Evolutionary conservation across 805 yeast genomes (phyloP).

Genomic region (Yarrowia hollandica): DNA sequence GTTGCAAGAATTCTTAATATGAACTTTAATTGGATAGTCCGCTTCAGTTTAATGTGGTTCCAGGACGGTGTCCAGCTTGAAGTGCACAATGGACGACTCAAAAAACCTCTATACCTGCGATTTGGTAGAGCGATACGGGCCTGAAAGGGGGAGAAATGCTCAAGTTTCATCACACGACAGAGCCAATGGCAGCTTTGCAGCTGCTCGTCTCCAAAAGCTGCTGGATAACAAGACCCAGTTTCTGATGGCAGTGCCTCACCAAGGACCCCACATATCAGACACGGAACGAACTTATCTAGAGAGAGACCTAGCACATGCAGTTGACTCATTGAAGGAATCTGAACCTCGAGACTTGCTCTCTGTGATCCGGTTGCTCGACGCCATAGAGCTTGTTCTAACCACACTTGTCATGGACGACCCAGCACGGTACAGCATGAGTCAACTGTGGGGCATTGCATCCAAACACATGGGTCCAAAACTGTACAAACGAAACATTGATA

Average conservation of each 20-base stretch:
- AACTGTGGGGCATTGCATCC: slow-evolving; percentile 4
- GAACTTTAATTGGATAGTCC: too few species aligned
- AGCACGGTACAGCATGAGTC: slow-evolving; percentile 1
- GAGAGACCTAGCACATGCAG: background rate
- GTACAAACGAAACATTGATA: background rate
- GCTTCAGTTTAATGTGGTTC: too few species aligned
- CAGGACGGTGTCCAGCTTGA: too few species aligned
- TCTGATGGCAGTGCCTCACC: slow-evolving; percentile 10
- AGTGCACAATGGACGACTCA: too few species aligned
- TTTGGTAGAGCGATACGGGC: too few species aligned
- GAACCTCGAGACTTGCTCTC: background rate
- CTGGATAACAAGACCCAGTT: background rate
- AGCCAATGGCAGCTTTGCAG: background rate
- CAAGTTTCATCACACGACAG: background rate
- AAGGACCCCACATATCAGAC: background rate
- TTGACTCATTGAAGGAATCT: background rate
- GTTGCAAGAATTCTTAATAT: too few species aligned
- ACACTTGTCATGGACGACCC: slow-evolving; percentile 9
- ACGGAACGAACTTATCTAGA: background rate
- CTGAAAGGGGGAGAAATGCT: too few species aligned
- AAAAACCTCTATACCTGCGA: background rate
- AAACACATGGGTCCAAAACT: background rate
- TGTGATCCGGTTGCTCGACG: background rate
- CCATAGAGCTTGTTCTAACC: slow-evolving; percentile 1
- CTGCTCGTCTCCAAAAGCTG: background rate